Conservation (phyloP, 139 green algal genomes). For the Parachlorella kessleri region DNA sequence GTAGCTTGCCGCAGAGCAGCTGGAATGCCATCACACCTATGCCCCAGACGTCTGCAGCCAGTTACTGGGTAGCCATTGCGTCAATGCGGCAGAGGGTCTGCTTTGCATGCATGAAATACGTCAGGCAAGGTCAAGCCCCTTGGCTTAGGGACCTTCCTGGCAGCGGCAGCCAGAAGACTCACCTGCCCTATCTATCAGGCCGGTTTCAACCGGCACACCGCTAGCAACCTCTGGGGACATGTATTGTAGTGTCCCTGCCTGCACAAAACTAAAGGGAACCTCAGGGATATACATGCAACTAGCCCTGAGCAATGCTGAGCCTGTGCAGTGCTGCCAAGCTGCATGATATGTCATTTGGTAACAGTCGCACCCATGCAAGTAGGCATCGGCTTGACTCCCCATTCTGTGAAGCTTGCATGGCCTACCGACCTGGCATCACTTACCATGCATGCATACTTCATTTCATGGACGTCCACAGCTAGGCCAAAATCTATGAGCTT, state of each 20-base stretch:
- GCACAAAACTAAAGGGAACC: not conserved
- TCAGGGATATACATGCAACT: not conserved
- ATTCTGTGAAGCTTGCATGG: not conserved
- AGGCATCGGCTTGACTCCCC: no score
- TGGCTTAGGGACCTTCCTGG: no score
- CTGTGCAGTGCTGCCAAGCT: not conserved
- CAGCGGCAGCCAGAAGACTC: no score
- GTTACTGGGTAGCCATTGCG: no score
- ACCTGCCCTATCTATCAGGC: not conserved
- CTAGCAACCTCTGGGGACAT: slow-evolving; percentile 44
- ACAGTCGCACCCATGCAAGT: no score
- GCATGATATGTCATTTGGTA: not conserved
- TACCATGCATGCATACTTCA: not conserved
- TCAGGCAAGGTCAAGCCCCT: no score
- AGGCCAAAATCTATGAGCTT: slow-evolving; percentile 19
- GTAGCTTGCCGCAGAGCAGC: slow-evolving; percentile 12
- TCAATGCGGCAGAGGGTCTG: no score
- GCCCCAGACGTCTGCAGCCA: slow-evolving; percentile 15
- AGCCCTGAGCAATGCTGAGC: no score
- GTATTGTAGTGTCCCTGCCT: slow-evolving; percentile 10
- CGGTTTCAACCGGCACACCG: not conserved
- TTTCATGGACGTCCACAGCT: not conserved
- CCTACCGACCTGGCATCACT: not conserved
- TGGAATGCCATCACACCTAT: slow-evolving; percentile 21
- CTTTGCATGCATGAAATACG: no score